These are phyloP conservation scores for Cystobasidium slooffiae DNA, from an alignment of 1,284 basidiomycete genomes.

Conservation along the genomic window DNA sequence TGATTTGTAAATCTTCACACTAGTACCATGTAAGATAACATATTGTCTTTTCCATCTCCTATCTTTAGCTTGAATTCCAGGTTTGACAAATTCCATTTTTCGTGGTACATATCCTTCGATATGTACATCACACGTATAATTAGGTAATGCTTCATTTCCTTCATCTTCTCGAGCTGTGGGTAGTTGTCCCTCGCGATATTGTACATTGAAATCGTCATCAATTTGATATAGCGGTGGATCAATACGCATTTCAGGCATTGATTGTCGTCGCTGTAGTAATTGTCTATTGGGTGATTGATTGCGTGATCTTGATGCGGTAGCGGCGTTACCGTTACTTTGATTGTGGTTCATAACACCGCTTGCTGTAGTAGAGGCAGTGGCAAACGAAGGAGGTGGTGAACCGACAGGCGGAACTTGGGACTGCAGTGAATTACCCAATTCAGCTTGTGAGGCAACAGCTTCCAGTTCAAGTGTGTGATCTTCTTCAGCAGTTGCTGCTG, in stretches of 20 bases:
- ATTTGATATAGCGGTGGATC: constrained; percentile 59
- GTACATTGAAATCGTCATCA: constrained; percentile 54
- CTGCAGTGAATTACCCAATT: constrained; percentile 29
- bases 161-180: constrained; percentile 66
- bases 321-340: too few species aligned
- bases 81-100: constrained; percentile 90
- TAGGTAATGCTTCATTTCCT: constrained; percentile 77
- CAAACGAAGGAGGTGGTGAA: not conserved
- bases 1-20: constrained; percentile 79
- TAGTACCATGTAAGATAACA: constrained; percentile 90
- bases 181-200: constrained; percentile 50
- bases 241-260: constrained; percentile 58
- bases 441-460: constrained; percentile 16
- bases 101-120: constrained; percentile 82
- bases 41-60: constrained; percentile 88
- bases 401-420: not conserved
- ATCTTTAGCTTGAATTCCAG: constrained; percentile 84
- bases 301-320: constrained; percentile 3
- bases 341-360: not conserved
- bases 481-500: not conserved
- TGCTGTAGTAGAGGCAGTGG: not conserved
- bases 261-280: constrained; percentile 57
- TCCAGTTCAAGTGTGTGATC: constrained; percentile 14
- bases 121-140: constrained; percentile 83
- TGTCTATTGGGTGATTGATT: not conserved